Evolutionary conservation across 768 basidiomycete species (phyloP).

Genomic region (Pulveroboletus sp.): DNA sequence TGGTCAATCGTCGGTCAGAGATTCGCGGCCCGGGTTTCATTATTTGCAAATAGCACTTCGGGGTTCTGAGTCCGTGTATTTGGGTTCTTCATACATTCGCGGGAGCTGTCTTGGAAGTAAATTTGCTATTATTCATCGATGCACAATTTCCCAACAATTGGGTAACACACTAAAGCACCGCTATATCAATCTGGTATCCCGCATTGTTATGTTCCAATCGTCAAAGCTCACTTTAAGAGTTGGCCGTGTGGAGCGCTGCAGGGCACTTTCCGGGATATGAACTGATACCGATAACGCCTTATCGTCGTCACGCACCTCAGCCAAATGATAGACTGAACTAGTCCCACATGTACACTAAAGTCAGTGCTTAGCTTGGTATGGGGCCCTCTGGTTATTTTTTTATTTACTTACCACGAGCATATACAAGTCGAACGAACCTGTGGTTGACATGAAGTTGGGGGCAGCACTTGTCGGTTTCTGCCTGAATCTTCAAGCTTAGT

Average conservation of each 20-base stretch:
- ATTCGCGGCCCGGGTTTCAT: not conserved
- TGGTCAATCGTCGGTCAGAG: slow-evolving; percentile 15
- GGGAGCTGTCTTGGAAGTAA: not conserved
- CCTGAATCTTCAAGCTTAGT: too few species aligned
- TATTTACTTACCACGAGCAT: too few species aligned
- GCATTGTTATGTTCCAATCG: not conserved
- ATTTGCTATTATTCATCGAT: not conserved
- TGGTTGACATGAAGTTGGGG: too few species aligned
- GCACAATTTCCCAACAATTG: not conserved
- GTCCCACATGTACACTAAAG: too few species aligned
- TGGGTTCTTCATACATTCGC: not conserved
- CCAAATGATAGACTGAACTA: too few species aligned
- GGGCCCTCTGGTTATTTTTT: too few species aligned
- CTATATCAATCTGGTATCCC: not conserved
- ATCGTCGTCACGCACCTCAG: too few species aligned
- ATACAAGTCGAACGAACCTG: too few species aligned
- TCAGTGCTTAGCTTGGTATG: too few species aligned
- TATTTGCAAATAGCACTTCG: not conserved
- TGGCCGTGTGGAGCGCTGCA: slow-evolving; percentile 1
- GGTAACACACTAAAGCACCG: not conserved
- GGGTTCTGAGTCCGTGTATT: not conserved
- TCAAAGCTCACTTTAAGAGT: not conserved
- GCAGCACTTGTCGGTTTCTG: too few species aligned
- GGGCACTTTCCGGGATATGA: not conserved
- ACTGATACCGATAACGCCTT: too few species aligned